phyloP scores from a whole-genome alignment of 2,329 filamentous ascomycete species.

The Penicillium janthinellum region DNA sequence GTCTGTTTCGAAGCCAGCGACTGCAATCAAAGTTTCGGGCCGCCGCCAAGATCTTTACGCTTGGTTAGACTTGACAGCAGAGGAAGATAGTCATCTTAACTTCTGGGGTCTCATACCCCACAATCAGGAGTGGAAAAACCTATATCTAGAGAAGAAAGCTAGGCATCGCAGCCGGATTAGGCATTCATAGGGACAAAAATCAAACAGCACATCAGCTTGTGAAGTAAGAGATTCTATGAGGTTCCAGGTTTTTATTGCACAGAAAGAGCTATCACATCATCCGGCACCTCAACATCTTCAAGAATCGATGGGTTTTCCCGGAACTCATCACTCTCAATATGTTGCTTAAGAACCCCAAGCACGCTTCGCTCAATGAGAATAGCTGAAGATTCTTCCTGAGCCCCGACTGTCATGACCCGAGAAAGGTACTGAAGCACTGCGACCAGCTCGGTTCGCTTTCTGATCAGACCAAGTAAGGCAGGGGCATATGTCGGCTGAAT shows the following conservation, averaged over 20 bases:
- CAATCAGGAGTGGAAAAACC: slow-evolving; percentile 9
- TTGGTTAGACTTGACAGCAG: slow-evolving; percentile 14
- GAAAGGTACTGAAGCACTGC: slow-evolving; percentile 11
- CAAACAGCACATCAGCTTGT: no score
- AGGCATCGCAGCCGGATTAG: slow-evolving; percentile 2
- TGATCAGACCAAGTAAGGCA: slow-evolving; percentile 14
- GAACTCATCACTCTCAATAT: slow-evolving; percentile 15
- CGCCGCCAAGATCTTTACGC: slow-evolving; percentile 12
- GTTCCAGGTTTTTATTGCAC: no score
- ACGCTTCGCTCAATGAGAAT: slow-evolving; percentile 20
- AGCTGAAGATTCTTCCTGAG: slow-evolving; percentile 7
- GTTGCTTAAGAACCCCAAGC: slow-evolving; percentile 11
- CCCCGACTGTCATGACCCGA: slow-evolving; percentile 11
- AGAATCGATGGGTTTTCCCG: slow-evolving; percentile 14
- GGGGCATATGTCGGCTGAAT: slow-evolving; percentile 21
- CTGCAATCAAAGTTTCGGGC: not conserved
- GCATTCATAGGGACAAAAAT: no score
- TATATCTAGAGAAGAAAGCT: slow-evolving; percentile 13
- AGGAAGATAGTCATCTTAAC: slow-evolving; percentile 13
- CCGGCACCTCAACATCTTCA: slow-evolving; percentile 14
- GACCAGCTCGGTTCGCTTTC: not conserved
- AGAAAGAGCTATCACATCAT: slow-evolving; percentile 9
- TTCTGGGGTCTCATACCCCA: slow-evolving; percentile 18
- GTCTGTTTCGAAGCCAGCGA: not conserved
- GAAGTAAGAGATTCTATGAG: no score